These are phyloP conservation scores for Cladobotryum protrusum DNA, from an alignment of 2,329 filamentous ascomycete species.

Conservation along the genomic window DNA sequence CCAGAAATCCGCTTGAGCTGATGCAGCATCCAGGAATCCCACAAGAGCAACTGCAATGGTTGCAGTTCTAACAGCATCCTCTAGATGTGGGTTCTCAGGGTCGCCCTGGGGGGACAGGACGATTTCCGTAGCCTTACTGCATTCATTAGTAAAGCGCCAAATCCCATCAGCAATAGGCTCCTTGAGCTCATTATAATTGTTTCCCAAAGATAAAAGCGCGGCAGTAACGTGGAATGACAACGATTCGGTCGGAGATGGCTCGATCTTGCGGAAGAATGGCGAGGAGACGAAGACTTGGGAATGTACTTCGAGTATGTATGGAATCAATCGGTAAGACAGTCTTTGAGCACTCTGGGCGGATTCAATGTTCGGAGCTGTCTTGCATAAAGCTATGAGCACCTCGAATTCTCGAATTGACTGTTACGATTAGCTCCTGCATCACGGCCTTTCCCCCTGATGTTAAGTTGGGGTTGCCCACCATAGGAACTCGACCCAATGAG, in stretches of 20 bases:
- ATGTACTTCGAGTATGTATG: conserved; percentile 82
- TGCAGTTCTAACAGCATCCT: conserved; percentile 62
- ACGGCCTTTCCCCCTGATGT: background rate
- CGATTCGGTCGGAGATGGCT: conserved; percentile 83
- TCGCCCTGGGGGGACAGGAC: conserved; percentile 49
- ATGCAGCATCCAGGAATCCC: conserved; percentile 80
- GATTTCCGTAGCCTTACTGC: conserved; percentile 54
- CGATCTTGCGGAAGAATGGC: conserved; percentile 73
- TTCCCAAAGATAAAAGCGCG: conserved; percentile 75
- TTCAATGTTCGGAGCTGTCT: conserved; percentile 72
- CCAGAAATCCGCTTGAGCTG: conserved; percentile 78
- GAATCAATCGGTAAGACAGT: conserved; percentile 70
- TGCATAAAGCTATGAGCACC: conserved; percentile 83
- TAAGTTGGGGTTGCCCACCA: conserved; percentile 40
- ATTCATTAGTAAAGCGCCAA: conserved; percentile 65
- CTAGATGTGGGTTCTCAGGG: conserved; percentile 52
- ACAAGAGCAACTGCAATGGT: conserved; percentile 79
- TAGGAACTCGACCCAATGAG: conserved; percentile 50
- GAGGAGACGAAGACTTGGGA: conserved; percentile 71
- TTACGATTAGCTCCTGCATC: conserved; percentile 16
- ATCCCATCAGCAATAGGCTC: conserved; percentile 60
- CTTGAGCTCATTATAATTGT: conserved; percentile 63
- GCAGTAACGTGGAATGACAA: conserved; percentile 72
- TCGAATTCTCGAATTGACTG: conserved; percentile 88
- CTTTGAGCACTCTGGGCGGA: conserved; percentile 67